Conservation (phyloP, 129 eudicot species). For the Flaveria brownii region DNA sequence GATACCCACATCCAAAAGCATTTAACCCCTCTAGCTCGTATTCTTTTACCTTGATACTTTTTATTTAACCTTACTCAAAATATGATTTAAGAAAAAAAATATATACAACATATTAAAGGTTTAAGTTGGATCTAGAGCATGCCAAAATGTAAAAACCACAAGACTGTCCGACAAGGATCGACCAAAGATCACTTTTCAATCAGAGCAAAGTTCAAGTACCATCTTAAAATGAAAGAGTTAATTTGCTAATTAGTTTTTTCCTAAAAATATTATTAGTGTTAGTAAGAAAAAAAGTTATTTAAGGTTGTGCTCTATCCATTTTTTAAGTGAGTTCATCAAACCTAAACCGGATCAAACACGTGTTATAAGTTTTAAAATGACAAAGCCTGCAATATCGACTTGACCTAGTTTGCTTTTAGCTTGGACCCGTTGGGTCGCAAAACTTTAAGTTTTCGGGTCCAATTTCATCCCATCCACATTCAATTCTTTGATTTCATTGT, state of each 20-base stretch:
- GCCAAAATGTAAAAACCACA: too few relatives aligned
- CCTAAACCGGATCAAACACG: background rate
- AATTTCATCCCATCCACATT: background rate
- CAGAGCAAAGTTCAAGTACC: background rate
- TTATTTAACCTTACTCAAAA: too few relatives aligned
- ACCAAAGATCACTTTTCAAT: too few relatives aligned
- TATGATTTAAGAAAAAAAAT: too few relatives aligned
- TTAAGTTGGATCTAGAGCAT: too few relatives aligned
- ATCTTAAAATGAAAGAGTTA: background rate
- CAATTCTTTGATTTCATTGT: constrained; percentile 8
- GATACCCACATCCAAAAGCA: too few relatives aligned
- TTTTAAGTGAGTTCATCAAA: background rate
- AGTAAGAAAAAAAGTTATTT: background rate
- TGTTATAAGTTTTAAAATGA: background rate
- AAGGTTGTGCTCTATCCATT: background rate
- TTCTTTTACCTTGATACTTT: too few relatives aligned
- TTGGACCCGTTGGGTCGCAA: background rate
- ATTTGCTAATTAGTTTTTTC: background rate
- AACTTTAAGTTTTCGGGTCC: constrained; percentile 10
- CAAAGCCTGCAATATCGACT: background rate
- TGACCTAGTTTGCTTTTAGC: background rate
- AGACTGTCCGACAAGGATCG: too few relatives aligned
- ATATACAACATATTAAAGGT: too few relatives aligned
- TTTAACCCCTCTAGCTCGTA: too few relatives aligned
- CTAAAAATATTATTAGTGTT: background rate